These are phyloP conservation scores for Pythium plurisporium DNA, from an alignment of 352 stramenopile genomes.

Conservation along the genomic window DNA sequence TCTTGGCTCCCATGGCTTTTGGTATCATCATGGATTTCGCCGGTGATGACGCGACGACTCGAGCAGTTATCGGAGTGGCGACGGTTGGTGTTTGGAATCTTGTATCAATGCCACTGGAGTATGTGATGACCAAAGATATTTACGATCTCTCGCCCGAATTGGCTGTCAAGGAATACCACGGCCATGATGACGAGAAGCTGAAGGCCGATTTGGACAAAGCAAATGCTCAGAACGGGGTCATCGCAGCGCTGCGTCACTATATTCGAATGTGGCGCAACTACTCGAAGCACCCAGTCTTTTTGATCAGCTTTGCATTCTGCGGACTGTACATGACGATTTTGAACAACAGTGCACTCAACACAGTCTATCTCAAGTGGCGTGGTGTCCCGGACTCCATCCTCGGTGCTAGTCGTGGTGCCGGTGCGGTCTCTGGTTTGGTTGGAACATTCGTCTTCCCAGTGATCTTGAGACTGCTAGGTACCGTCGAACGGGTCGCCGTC, in stretches of 20 bases:
- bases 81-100: slow-evolving; percentile 76
- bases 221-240: neutral
- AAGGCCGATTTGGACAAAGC: neutral
- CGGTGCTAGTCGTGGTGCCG: slow-evolving; percentile 14
- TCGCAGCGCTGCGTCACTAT: slow-evolving; percentile 6
- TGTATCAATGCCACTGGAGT: slow-evolving; percentile 72
- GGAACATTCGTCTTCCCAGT: slow-evolving; percentile 22
- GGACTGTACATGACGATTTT: slow-evolving; percentile 25
- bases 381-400: slow-evolving; percentile 21
- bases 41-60: slow-evolving; percentile 47
- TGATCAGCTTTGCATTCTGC: slow-evolving; percentile 24
- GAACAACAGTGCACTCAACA: slow-evolving; percentile 21
- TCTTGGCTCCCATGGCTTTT: slow-evolving; percentile 67
- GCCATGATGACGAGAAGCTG: slow-evolving; percentile 19
- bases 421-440: slow-evolving; percentile 15
- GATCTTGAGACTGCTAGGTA: slow-evolving; percentile 13
- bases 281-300: slow-evolving; percentile 17
- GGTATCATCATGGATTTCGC: slow-evolving; percentile 82
- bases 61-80: slow-evolving; percentile 56
- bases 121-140: slow-evolving; percentile 64
- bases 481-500: slow-evolving; percentile 17
- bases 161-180: slow-evolving; percentile 21
- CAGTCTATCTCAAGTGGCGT: slow-evolving; percentile 26
- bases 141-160: slow-evolving; percentile 54
- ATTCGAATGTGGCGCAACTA: slow-evolving; percentile 19